A percentile compares a stretch with the other conserved stretches of the same genome.
These are phyloP conservation scores for Lepidopterella palustris DNA, from an alignment of 495 filamentous ascomycete species.

Conservation along the genomic window DNA sequence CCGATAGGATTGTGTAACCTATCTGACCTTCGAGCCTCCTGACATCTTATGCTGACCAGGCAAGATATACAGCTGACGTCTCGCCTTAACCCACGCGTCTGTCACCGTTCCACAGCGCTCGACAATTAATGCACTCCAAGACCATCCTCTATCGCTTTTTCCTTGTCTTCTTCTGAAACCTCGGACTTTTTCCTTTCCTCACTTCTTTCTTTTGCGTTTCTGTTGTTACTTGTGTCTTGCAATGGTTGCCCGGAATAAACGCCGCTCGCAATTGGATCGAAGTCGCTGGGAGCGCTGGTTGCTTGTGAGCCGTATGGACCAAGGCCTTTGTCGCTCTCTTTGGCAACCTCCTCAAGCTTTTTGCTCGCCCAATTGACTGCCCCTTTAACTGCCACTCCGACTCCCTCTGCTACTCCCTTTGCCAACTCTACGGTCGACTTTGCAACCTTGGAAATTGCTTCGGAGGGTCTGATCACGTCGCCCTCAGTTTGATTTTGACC, in stretches of 20 bases:
- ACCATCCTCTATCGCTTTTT: neutral
- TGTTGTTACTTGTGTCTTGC: neutral
- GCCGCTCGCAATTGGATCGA: neutral
- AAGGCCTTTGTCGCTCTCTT: neutral
- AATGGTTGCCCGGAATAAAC: neutral
- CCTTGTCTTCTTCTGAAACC: neutral
- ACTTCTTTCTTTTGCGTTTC: neutral
- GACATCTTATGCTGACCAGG: too few species aligned
- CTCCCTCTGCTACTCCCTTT: neutral
- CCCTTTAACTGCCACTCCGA: neutral
- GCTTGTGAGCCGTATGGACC: neutral
- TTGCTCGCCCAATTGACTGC: neutral
- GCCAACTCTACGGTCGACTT: neutral
- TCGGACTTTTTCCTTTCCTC: neutral
- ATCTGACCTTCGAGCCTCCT: too few species aligned
- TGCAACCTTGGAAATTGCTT: neutral
- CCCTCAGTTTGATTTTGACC: too few species aligned
- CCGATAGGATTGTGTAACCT: too few species aligned
- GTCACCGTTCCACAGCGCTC: too few species aligned
- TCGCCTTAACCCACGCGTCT: too few species aligned
- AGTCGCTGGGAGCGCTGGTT: neutral
- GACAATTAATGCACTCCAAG: too few species aligned
- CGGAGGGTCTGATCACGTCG: too few species aligned
- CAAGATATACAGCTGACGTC: too few species aligned
- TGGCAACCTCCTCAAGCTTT: neutral